Percentiles rank a stretch among this genome's conserved stretches.
Conservation (phyloP, 179 eudicot genomes). For the Beta macrorhiza region DNA sequence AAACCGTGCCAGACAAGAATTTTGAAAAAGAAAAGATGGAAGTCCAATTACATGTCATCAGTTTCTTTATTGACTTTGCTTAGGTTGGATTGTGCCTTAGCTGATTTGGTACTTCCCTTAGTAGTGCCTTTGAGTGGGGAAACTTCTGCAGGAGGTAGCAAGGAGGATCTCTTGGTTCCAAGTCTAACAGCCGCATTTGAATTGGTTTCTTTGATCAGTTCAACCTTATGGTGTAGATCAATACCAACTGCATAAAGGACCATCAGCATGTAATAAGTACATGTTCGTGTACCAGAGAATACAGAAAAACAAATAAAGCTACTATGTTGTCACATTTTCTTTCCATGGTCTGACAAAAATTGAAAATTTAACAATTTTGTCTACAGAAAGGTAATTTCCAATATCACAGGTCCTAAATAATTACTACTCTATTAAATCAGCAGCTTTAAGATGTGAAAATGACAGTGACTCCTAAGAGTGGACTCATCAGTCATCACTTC, state of each 20-base stretch:
- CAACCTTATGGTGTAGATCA: conserved; percentile 67
- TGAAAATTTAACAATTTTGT: not conserved
- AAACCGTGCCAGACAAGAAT: no score
- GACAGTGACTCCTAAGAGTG: not conserved
- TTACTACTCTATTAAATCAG: not conserved
- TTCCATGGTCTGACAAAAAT: not conserved
- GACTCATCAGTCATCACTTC: not conserved
- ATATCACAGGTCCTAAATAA: not conserved
- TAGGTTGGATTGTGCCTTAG: conserved; percentile 32
- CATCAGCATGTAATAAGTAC: conserved; percentile 18
- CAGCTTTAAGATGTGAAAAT: not conserved
- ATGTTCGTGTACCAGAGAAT: not conserved
- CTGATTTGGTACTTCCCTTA: conserved; percentile 30
- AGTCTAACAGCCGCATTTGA: conserved; percentile 34
- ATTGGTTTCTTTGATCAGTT: conserved; percentile 36
- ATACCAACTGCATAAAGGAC: conserved; percentile 72
- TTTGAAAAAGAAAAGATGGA: not conserved
- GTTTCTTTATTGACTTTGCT: conserved; percentile 32
- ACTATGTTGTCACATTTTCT: not conserved
- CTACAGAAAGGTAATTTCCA: not conserved
- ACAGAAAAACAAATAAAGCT: not conserved
- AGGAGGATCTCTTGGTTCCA: conserved; percentile 40
- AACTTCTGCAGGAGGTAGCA: conserved; percentile 39
- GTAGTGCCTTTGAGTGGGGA: conserved; percentile 38
- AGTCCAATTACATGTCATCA: conserved; percentile 46